Base-by-base conservation (phyloP, 2,329 filamentous ascomycete species). In the Colletotrichum gloeosporioides region DNA sequence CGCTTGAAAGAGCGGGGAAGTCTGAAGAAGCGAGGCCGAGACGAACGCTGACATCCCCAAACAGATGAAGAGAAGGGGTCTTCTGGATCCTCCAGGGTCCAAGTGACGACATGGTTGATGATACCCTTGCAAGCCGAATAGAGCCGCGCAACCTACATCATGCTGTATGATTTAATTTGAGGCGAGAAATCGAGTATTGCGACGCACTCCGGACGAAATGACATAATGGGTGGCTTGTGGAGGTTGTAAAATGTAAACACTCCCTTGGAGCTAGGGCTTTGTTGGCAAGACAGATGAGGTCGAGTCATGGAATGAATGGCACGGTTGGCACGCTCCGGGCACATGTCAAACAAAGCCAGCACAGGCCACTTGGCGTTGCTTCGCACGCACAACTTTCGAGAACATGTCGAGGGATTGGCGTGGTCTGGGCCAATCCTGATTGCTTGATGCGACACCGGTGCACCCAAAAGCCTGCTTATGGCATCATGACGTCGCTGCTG, bases 1-100 rank as follows among this genome's bases (percentile, higher is more conserved):
- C 67, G 80, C 78, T 79, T 84, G 79, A 79, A 44, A 29, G 62
- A 75, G 77, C 74, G 59, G 74, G 44, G 64, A 27, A 36, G 27
- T 61, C 22, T 36, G 72, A 73, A 61, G 57, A 65, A 63, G 63
- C 63, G 27, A 76, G 27, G 22, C 64, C 31, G 29, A 69, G 61
- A 66, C 22, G 49, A 73, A 68, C 55, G 34, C 9, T 36, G 25
- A 62, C 29, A n/a, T 49, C 8, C 32, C 34, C 27, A 15, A 57
- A 25, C n/a, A 4, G 32, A 44, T 16, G 18, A 36, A 18, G 32
- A 57, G 64, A 76, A 74, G 64, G 74, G 74, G 55, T 36, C 27
- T n/a, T 29, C 59, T 57, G 59, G 49, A 61, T 34, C 49, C n/a
- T 66, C 62, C 64, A 76, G 74, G 74, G 74, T 76, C 74, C 74